Evolutionary conservation across 2,329 filamentous ascomycete species (phyloP).

Genomic region (Raffaelea albimanens): DNA sequence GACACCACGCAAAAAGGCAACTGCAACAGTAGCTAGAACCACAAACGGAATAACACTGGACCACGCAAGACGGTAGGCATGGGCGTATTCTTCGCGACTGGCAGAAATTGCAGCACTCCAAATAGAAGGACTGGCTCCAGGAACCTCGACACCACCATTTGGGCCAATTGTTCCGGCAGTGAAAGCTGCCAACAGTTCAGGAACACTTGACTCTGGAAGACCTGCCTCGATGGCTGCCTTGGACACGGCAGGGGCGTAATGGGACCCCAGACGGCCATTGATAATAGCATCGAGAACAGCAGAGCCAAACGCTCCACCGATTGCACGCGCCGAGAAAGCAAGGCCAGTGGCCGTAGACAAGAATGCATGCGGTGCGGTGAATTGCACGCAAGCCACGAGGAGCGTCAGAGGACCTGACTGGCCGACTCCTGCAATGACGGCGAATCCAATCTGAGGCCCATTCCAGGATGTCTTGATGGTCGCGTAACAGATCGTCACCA

Average conservation of each 20-base stretch:
- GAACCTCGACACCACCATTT: conserved; percentile 17
- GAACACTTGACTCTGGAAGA: conserved; percentile 26
- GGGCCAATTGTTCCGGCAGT: conserved; percentile 20
- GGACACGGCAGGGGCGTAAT: conserved; percentile 29
- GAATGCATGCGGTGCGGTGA: conserved; percentile 41
- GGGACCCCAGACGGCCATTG: conserved; percentile 31
- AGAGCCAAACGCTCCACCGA: conserved; percentile 43
- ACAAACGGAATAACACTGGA: conserved; percentile 41
- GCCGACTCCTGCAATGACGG: conserved; percentile 36
- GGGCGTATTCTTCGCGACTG: conserved; percentile 34
- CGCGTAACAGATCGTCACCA: conserved; percentile 35
- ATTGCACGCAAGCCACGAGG: conserved; percentile 39
- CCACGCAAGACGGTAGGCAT: conserved; percentile 40
- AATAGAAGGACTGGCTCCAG: conserved; percentile 27
- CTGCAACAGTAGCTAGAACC: conserved; percentile 33
- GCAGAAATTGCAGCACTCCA: conserved; percentile 27
- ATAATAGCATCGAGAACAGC: conserved; percentile 42
- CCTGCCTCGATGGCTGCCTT: conserved; percentile 32
- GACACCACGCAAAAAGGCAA: conserved; percentile 35
- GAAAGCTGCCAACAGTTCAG: conserved; percentile 28
- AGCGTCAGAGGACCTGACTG: conserved; percentile 40
- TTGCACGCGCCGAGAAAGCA: conserved; percentile 41
- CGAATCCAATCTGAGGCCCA: conserved; percentile 35
- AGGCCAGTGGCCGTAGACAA: conserved; percentile 44
- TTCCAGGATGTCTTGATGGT: conserved; percentile 33